phyloP scores from a whole-genome alignment of 306 rosid species.

The Sindora glabra region DNA sequence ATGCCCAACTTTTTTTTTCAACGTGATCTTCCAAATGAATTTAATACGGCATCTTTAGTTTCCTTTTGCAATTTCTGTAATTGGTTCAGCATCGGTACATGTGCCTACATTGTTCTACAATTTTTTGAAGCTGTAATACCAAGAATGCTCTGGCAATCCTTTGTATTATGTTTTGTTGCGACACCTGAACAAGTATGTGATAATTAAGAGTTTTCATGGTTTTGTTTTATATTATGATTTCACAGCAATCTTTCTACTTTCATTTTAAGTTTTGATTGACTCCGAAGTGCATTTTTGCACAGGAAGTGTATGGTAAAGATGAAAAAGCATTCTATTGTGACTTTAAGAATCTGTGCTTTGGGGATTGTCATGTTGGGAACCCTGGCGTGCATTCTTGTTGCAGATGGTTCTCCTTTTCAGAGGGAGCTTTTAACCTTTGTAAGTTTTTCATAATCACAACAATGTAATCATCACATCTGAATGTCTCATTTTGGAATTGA shows the following conservation, averaged over 20 bases:
- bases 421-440: constrained; percentile 76
- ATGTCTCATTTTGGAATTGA: constrained; percentile 5
- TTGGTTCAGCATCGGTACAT: constrained; percentile 52
- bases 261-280: background rate
- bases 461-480: no score
- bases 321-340: constrained; percentile 19
- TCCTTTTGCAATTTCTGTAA: background rate
- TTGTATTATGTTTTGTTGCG: constrained; percentile 54
- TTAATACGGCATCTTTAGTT: constrained; percentile 1
- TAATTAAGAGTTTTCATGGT: background rate
- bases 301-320: constrained; percentile 39
- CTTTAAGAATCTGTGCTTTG: constrained; percentile 44
- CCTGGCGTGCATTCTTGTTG: constrained; percentile 55
- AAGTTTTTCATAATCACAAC: constrained; percentile 26
- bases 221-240: background rate
- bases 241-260: background rate
- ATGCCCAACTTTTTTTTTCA: no score
- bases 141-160: constrained; percentile 59
- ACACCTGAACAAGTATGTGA: constrained; percentile 51
- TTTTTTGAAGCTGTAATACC: constrained; percentile 58
- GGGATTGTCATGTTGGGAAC: constrained; percentile 62
- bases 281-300: background rate
- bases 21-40: background rate
- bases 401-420: constrained; percentile 75
- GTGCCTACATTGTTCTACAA: constrained; percentile 58